Conservation (phyloP, 176 grass and related monocot species). For the bread wheat (Triticum aestivum) region DNA sequence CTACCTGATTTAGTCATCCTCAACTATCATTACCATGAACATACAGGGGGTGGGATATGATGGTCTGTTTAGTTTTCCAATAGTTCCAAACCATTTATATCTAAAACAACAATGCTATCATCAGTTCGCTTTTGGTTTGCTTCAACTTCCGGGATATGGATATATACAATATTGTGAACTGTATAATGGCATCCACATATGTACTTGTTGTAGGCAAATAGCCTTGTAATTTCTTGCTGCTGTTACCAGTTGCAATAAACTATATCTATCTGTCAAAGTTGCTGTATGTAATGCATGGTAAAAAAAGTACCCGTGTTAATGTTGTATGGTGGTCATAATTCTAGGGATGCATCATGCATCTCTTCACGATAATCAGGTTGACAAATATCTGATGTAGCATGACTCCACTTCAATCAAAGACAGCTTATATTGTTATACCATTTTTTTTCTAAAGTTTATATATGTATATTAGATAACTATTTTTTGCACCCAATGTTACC, state of each 20-base stretch:
- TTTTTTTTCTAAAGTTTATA: not conserved
- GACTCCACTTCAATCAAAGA: not conserved
- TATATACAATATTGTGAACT: not conserved
- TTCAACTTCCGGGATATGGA: not conserved
- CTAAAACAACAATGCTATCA: not conserved
- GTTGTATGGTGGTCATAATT: not conserved
- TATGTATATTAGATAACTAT: not conserved
- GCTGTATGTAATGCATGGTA: not conserved
- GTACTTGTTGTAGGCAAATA: not conserved
- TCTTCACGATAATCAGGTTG: not conserved
- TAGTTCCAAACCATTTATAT: not conserved
- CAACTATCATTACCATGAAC: not conserved
- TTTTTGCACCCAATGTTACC: not conserved
- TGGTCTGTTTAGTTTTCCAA: not conserved
- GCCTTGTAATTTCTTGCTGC: not conserved
- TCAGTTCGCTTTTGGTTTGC: not conserved
- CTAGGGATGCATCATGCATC: not conserved
- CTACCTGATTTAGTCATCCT: not conserved
- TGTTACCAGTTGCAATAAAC: slow-evolving; percentile 15
- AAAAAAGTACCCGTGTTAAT: too few relatives aligned
- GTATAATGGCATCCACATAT: not conserved
- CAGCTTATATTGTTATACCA: not conserved
- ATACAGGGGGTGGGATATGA: not conserved
- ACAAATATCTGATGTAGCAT: not conserved
- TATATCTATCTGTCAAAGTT: not conserved